These are phyloP conservation scores for Penicillium riverlandense DNA, from an alignment of 495 filamentous ascomycete genomes.

Conservation along the genomic window DNA sequence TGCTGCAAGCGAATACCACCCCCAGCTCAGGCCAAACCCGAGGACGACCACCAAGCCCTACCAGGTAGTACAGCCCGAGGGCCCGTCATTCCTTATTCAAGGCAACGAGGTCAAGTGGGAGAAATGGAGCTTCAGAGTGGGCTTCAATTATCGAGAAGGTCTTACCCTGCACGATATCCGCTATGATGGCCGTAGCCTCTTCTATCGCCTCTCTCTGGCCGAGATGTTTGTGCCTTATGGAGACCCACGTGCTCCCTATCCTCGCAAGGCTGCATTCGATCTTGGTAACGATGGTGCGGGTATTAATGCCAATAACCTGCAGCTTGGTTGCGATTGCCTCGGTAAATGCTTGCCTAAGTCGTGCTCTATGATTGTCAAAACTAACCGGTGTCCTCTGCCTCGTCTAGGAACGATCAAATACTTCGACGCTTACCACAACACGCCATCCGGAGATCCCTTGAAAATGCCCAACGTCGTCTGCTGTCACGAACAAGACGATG, in stretches of 20 bases:
- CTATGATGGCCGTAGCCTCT: slow-evolving; percentile 58
- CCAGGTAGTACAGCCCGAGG: slow-evolving; percentile 70
- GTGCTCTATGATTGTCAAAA: no score
- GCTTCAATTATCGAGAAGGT: slow-evolving; percentile 59
- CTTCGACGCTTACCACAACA: slow-evolving; percentile 49
- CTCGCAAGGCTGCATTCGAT: slow-evolving; percentile 63
- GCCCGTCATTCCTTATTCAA: slow-evolving; percentile 53
- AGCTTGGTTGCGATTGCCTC: slow-evolving; percentile 54
- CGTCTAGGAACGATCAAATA: slow-evolving; percentile 44
- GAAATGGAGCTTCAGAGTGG: slow-evolving; percentile 60
- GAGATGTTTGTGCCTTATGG: slow-evolving; percentile 67
- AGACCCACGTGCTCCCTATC: slow-evolving; percentile 58
- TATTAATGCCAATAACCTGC: slow-evolving; percentile 58
- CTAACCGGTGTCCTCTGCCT: no score
- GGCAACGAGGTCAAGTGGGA: slow-evolving; percentile 50
- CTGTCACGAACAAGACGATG: slow-evolving; percentile 60
- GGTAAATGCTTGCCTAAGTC: slow-evolving; percentile 19
- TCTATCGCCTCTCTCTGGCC: slow-evolving; percentile 65
- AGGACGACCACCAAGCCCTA: slow-evolving; percentile 63
- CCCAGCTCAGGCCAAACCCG: slow-evolving; percentile 42
- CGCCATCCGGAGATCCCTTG: slow-evolving; percentile 41
- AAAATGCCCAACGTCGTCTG: slow-evolving; percentile 53
- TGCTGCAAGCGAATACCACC: slow-evolving; percentile 55
- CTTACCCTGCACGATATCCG: slow-evolving; percentile 55
- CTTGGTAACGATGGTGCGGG: slow-evolving; percentile 62